Evolutionary conservation across 2,329 filamentous ascomycete species (phyloP).

Genomic region (Shiraia bambusicola): DNA sequence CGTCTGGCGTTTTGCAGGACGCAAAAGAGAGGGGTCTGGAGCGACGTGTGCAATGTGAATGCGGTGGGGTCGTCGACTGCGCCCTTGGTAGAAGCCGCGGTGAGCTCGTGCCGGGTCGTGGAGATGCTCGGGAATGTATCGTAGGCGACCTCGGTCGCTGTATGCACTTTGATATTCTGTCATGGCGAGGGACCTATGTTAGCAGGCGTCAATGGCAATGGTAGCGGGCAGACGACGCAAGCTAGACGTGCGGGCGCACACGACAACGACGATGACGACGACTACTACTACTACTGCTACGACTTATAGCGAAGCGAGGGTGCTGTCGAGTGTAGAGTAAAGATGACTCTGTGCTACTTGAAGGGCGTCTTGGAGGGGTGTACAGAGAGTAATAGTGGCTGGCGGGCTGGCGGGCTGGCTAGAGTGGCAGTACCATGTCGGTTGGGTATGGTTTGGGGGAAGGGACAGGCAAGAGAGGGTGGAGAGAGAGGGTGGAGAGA

Average conservation of each 20-base stretch:
- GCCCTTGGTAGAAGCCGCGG: constrained; percentile 50
- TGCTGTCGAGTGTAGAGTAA: constrained; percentile 11
- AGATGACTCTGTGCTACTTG: constrained; percentile 31
- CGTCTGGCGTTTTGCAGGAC: constrained; percentile 31
- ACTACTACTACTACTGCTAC: too few relatives aligned
- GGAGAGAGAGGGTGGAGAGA: constrained; percentile 21
- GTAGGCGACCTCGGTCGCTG: constrained; percentile 41
- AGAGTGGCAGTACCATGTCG: constrained; percentile 34
- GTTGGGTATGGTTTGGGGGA: constrained; percentile 35
- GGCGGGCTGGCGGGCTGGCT: too few relatives aligned
- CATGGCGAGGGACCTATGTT: constrained; percentile 39
- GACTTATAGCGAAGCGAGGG: constrained; percentile 24
- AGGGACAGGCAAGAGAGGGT: constrained; percentile 29
- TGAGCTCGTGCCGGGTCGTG: constrained; percentile 26
- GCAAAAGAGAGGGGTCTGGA: constrained; percentile 42
- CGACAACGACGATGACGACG: too few relatives aligned
- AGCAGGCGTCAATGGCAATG: constrained; percentile 28
- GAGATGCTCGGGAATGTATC: constrained; percentile 42
- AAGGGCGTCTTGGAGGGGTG: constrained; percentile 31
- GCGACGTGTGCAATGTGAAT: constrained; percentile 58
- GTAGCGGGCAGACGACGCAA: constrained; percentile 6
- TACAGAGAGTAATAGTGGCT: constrained; percentile 40
- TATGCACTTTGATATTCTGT: constrained; percentile 44
- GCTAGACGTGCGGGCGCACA: constrained; percentile 17
- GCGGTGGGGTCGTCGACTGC: constrained; percentile 56